Evolutionary conservation across 768 basidiomycete genomes (phyloP), one percentile per base, ranked within the genome.

Genomic region (Collybia mongolica): DNA sequence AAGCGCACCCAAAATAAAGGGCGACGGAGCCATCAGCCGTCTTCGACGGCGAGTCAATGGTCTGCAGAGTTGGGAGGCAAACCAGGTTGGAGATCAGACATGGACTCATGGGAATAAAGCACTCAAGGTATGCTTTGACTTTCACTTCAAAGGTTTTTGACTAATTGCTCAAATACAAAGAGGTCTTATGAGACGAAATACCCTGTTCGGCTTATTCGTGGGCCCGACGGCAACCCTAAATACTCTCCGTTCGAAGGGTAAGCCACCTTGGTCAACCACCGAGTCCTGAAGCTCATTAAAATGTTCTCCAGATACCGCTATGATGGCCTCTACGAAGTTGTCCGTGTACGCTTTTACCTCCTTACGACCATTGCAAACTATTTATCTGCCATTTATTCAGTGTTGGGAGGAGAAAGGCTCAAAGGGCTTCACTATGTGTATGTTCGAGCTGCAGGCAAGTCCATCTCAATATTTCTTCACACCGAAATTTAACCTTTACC

Each of bases 151-250:
- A 26, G 7, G 7, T 26, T 26, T 26, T 26, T 26, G 24, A 26
- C 24, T 26, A 26, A 26, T 7, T 5, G 15, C 9, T 18, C 24
- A 15, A 24, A 28, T 23, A 32, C 11, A 7, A 17, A 52, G 51
- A 40, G 12, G n/a, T 52, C 51, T 6, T 32, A 12, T 17, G 6
- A 35, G 15, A 39, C 5, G 3, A 29, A 35, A 17, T 1, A 11
- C 28, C 51, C 51, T 39, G 44, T 52, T 6, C 51, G 45, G 14
- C 44, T 46, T 39, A 52, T 52, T 8, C 51, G 45, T n/a, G 51
- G 51, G 6, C 37, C 37, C 3, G 28, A 52, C 23, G 44, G 44
- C 5, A 52, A 46, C 18, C 18, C 20, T 11, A 40, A 18, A 24
- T 46, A 37, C 17, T 41, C 12, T 35, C 51, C 51, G 15, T 20